phyloP scores from a whole-genome alignment of 306 rosid genomes.

The Quercus engelmannii region DNA sequence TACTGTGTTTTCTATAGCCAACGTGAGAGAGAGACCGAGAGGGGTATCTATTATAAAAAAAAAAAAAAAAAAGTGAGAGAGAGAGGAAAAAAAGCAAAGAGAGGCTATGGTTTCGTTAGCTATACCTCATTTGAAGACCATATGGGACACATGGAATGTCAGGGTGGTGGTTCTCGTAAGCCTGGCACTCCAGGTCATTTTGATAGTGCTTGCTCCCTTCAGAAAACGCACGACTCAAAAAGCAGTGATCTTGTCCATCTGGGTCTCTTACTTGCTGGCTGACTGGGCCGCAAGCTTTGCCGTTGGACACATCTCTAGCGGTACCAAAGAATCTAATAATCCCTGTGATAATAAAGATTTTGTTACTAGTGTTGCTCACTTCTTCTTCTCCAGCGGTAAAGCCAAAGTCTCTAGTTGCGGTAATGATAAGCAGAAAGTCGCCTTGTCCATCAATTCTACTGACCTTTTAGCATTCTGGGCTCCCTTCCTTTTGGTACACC shows the following conservation, averaged over 20 bases:
- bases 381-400: too few species aligned
- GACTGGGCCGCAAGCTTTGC: not conserved
- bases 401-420: too few species aligned
- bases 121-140: rapidly evolving
- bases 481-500: constrained; percentile 22
- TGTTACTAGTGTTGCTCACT: too few species aligned
- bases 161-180: not conserved
- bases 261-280: constrained; percentile 4
- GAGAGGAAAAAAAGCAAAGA: rapidly evolving
- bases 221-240: not conserved
- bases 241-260: rapidly evolving
- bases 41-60: too few species aligned
- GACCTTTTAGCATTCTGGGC: constrained; percentile 17
- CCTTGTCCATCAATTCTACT: rapidly evolving
- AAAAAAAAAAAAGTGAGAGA: too few species aligned
- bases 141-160: not conserved
- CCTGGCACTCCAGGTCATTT: not conserved
- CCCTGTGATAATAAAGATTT: too few species aligned
- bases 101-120: too few species aligned
- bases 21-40: not conserved
- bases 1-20: not conserved
- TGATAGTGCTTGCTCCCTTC: not conserved
- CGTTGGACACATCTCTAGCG: constrained; percentile 9
- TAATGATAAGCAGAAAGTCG: rapidly evolving
- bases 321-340: rapidly evolving